Evolutionary conservation across 225 moss, liverwort and hornwort species (phyloP).

Genomic region (Pseudoscleropodium purum): DNA sequence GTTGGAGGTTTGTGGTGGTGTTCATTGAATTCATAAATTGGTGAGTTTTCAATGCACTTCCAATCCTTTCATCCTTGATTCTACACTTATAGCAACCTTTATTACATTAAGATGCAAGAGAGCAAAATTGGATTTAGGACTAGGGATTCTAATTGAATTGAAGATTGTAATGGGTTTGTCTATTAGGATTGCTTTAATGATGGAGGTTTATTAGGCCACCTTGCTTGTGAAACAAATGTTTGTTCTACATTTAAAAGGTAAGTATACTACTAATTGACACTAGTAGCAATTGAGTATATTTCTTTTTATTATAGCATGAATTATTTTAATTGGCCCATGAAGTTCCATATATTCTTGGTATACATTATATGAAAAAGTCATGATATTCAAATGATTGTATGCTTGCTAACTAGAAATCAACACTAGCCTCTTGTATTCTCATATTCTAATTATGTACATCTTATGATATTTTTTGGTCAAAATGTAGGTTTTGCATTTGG

Average conservation of each 20-base stretch:
- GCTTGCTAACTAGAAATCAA: fast-evolving
- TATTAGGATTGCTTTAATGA: fast-evolving
- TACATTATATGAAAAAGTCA: not conserved
- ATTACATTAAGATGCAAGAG: fast-evolving
- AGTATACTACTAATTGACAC: fast-evolving
- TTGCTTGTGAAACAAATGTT: not conserved
- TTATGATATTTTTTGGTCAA: not conserved
- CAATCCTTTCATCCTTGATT: fast-evolving
- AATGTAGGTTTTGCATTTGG: not conserved
- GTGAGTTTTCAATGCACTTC: not conserved
- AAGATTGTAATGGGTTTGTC: not conserved
- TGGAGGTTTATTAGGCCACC: not conserved
- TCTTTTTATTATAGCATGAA: not conserved
- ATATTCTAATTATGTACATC: fast-evolving
- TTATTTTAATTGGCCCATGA: not conserved
- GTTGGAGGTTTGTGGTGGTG: fast-evolving
- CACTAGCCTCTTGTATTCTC: fast-evolving
- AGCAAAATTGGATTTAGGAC: not conserved
- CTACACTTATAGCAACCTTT: no score
- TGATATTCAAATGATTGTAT: not conserved
- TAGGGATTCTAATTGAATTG: not conserved
- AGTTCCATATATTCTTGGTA: fast-evolving
- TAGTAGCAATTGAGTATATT: not conserved
- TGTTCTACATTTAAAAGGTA: not conserved
- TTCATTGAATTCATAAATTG: not conserved